Evolutionary conservation across 306 rosid species (phyloP), one percentile per base, ranked within the genome.

Genomic region (Cucumis hystrix): DNA sequence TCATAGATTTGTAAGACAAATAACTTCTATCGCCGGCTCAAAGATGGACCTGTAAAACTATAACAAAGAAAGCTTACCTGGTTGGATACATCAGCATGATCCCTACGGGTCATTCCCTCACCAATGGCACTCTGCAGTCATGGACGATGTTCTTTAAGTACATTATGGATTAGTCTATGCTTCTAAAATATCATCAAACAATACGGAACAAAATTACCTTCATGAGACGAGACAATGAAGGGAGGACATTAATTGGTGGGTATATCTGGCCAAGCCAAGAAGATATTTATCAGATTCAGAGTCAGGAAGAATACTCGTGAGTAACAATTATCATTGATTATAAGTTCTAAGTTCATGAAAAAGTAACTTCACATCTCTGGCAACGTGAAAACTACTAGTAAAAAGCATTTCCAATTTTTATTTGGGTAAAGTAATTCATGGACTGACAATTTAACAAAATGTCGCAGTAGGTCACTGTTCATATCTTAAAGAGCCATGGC

Each of bases 91-190:
- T 96, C 99, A 75, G 99, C 79, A 80, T 96, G 99, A 85, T 96
- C 99, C 86, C 80, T 87, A 79, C 99, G 96, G 60, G 99, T 96
- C 99, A 96, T 96, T 78, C 99, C 99, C 88, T 92, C 99, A 75
- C 99, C 99, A 79, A 96, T 96, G 78, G 99, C 99, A 92, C 98
- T 96, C 99, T 96, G 91, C 89, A 87, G 60, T 66, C 40, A 10
- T 35, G 47, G 76, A 78, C 15, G 75, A 35, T 10, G 10, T 43
- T 10, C 47, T 57, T 55, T 18, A 18, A 61, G 12, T 62, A 16
- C 43, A 49, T 43, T 10, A 45, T 70, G 63, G 17, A 23, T 16
- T 75, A 59, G 77, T n/a, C 37, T 4, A 41, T 78, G 73, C 28
- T 66, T 61, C 61, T 59, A 82, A 68, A 80, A 37, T 45, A 45